A percentile compares a stretch with the other conserved stretches of the same genome.
Conservation (phyloP, 768 basidiomycete genomes). For the Leucocoprinus birnbaumii region DNA sequence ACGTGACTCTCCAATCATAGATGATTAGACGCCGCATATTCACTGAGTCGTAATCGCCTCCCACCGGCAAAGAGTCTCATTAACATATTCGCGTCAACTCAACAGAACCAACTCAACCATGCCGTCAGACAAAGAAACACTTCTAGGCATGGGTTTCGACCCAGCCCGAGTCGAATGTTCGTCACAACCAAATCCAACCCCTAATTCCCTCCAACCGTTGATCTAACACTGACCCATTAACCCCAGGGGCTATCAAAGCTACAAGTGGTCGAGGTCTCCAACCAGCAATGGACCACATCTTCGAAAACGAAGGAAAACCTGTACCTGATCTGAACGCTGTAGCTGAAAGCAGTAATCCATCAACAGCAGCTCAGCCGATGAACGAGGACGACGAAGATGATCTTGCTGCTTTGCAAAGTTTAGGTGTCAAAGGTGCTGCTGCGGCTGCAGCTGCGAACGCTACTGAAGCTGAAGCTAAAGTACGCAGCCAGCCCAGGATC, state of each 20-base stretch:
- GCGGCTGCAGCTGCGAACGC: slow-evolving; percentile 26
- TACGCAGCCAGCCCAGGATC: slow-evolving; percentile 20
- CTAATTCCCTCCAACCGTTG: slow-evolving; percentile 9
- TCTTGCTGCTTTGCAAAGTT: slow-evolving; percentile 53
- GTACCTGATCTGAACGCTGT: slow-evolving; percentile 62
- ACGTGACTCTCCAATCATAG: slow-evolving; percentile 3
- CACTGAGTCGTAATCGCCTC: too few species aligned
- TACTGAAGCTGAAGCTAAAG: slow-evolving; percentile 60
- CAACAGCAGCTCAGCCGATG: slow-evolving; percentile 29
- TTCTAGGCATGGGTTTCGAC: slow-evolving; percentile 89
- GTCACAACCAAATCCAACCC: too few species aligned
- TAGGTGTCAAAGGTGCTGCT: slow-evolving; percentile 31
- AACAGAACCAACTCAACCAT: slow-evolving; percentile 23
- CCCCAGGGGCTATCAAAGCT: slow-evolving; percentile 82
- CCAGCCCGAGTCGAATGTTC: slow-evolving; percentile 80
- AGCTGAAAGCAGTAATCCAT: slow-evolving; percentile 28
- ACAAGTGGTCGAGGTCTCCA: slow-evolving; percentile 84
- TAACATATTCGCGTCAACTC: slow-evolving; percentile 2
- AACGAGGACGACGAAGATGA: slow-evolving; percentile 77
- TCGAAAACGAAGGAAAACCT: slow-evolving; percentile 75
- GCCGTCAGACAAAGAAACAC: slow-evolving; percentile 67
- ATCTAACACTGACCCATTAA: slow-evolving; percentile 5
- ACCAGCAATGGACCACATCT: slow-evolving; percentile 85
- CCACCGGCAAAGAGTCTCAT: not conserved
- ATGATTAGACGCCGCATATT: not conserved